phyloP scores from a whole-genome alignment of 768 basidiomycete species.

The Amanita pallidorosea region DNA sequence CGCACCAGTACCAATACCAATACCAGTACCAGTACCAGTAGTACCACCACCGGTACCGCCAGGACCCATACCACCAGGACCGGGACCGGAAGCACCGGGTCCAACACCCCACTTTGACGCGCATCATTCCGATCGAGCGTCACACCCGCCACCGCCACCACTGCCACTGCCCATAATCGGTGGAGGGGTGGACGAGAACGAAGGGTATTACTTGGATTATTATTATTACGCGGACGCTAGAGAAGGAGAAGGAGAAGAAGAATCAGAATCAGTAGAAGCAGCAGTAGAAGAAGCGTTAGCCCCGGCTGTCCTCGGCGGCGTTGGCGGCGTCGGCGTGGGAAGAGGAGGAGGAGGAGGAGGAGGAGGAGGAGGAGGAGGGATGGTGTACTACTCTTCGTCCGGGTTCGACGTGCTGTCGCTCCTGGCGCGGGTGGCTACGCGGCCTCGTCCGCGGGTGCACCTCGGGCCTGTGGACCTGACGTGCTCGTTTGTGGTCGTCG shows the following conservation, averaged over 20 bases:
- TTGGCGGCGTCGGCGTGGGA: no score
- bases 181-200: no score
- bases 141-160: neutral
- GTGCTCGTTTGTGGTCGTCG: slow-evolving; percentile 87
- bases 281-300: neutral
- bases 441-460: slow-evolving; percentile 62
- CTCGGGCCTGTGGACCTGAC: slow-evolving; percentile 90
- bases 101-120: neutral
- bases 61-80: no score
- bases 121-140: neutral
- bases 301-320: slow-evolving; percentile 12
- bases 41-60: neutral
- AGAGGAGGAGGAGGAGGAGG: no score
- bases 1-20: neutral
- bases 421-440: slow-evolving; percentile 63
- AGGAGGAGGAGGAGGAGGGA: no score
- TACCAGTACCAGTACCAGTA: no score
- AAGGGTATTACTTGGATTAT: no score
- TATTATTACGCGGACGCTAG: no score
- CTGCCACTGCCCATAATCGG: neutral
- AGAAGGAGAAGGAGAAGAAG: no score
- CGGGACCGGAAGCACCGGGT: neutral
- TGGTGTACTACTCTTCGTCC: slow-evolving; percentile 84
- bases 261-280: no score
- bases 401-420: slow-evolving; percentile 88